Base-by-base conservation (phyloP, 2,329 filamentous ascomycete species). In the Fusarium sp. region DNA sequence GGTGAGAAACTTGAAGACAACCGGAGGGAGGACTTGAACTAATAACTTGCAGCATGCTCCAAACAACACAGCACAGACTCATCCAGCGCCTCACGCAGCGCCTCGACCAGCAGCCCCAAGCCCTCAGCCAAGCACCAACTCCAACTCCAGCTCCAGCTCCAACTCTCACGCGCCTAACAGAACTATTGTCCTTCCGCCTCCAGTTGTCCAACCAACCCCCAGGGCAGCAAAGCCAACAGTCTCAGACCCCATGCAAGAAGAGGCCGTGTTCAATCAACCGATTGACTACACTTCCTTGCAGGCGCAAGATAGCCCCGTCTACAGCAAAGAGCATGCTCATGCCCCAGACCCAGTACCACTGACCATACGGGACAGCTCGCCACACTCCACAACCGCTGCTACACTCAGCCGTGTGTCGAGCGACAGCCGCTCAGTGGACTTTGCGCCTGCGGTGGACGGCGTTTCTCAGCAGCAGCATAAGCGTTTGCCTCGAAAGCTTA, bases 401-500 rank as follows among this genome's bases (percentile, higher is more conserved):
- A 62, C 75, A 10, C 75, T 79, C 6, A 81, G 79, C 44, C 79
- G 78, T 11, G 69, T 75, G 11, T 82, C 82, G 16, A 84, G 80
- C 65, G 82, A 83, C 56, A 81, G 79, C 36, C 77, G 76, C 24
- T 76, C 77, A 10, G 73, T 77, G 9, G 81, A 84, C 29, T 71
- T 71, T 17, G 76, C 69, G 4, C 80, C 79, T 3, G 35, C 69
- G n/a, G 70, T 77, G 11, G 72, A 76, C 58, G 75, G 75, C 55
- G 64, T 70, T 20, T 67, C 67, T 14, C 67, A 73, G 24, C 71
- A 76, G 9, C 71, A 73, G 31, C 79, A 79, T 20, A 85, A 82
- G 68, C 79, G 82, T n/a, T 79, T 80, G 55, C 82, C 80, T 38
- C 82, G 81, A 60, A 86, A 86, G 72, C 77, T 86, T 36, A 83